Base-by-base conservation (phyloP, 2,329 filamentous ascomycete species). In the Colletotrichum musicola region DNA sequence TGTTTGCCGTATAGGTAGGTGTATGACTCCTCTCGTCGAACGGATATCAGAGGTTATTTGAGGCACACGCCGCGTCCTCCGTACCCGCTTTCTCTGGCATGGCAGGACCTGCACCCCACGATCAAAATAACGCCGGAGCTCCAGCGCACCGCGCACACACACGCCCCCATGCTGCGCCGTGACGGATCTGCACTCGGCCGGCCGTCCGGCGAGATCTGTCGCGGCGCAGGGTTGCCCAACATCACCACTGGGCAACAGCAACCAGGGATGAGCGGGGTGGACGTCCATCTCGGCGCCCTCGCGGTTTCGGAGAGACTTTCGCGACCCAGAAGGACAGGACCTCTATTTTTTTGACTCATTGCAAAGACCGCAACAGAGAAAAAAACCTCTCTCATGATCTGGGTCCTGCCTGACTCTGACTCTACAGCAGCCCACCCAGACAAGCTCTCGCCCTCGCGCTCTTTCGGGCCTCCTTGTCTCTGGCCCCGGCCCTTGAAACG, bases 1-100 rank as follows among this genome's bases (percentile, higher is more conserved):
- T 35, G 30, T 10, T 35, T 25, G 22, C 22, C 22, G 22, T 25
- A 25, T 25, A 25, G 22, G 27, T 30, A 30, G 27, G 53, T 55
- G 40, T 60, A 18, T 68, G 65, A 68, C 65, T 68, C 62, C 51
- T 60, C 44, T 30, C 27, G 3, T 49, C 40, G 27, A 14, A 6
- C 65, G 65, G 65, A 42, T 65, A 65, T 60, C 62, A 56, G n/a
- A 68, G 65, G 62, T 56, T 68, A 65, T 68, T 68, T 56, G 65
- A 68, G 65, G 65, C 65, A 65, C 38, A 65, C 42, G 65, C 42
- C 42, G 18, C 6, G 49, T 55, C 27, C 25, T 38, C 35, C 35
- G 55, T 65, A 64, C 44, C 55, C 55, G 65, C 65, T 35, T 35
- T 35, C 30, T 35, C 30, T 35, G 30, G 30, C 7, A 7, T 9